Conservation (phyloP, 139 green algal species). For the Ostreobium quekettii region DNA sequence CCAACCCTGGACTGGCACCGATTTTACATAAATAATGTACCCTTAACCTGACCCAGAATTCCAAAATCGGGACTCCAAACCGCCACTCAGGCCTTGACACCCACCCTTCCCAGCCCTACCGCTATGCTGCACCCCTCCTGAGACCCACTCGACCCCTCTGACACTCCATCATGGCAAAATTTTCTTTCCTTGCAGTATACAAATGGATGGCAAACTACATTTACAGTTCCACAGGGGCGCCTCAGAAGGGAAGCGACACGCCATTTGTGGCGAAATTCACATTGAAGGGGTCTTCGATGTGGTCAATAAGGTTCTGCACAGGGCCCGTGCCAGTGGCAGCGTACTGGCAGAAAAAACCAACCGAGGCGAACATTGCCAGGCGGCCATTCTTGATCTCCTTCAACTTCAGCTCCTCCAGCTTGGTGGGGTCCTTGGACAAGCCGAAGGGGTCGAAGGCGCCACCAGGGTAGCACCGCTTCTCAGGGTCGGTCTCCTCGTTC, state of each 20-base stretch:
- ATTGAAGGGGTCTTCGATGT: conserved; percentile 53
- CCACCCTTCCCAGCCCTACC: too few species aligned
- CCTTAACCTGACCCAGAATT: too few species aligned
- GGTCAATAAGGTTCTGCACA: conserved; percentile 42
- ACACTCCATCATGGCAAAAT: too few species aligned
- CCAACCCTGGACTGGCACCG: too few species aligned
- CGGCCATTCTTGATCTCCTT: conserved; percentile 93
- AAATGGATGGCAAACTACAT: too few species aligned
- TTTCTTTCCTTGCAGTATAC: too few species aligned
- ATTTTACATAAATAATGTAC: too few species aligned
- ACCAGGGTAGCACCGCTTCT: conserved; percentile 43
- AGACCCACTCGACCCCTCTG: too few species aligned
- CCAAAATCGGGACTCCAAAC: too few species aligned
- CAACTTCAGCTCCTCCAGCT: conserved; percentile 61
- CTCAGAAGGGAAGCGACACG: conserved; percentile 53
- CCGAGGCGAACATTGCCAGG: conserved; percentile 51
- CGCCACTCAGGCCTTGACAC: too few species aligned
- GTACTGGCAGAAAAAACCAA: conserved; percentile 66
- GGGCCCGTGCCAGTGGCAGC: conserved; percentile 70
- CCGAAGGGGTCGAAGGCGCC: conserved; percentile 83
- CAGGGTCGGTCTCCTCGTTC: conserved; percentile 37
- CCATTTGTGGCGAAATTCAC: conserved; percentile 75
- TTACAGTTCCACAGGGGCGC: too few species aligned
- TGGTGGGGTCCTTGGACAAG: conserved; percentile 62
- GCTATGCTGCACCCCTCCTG: too few species aligned